Evolutionary conservation across 2,329 filamentous ascomycete species (phyloP), one percentile per base, ranked within the genome.

Genomic region (Bipolaris zeicola): DNA sequence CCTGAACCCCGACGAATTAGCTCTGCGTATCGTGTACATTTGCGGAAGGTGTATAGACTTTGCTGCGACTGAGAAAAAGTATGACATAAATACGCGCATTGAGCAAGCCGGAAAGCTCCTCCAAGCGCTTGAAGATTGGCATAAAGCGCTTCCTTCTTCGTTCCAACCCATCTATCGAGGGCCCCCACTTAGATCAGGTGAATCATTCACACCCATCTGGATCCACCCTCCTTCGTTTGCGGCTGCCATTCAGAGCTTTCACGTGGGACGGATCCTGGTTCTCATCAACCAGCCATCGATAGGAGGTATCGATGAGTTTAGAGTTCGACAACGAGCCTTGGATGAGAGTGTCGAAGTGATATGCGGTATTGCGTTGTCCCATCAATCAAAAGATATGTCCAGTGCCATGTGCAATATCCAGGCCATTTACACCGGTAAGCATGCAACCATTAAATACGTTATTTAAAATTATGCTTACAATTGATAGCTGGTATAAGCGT

Each of bases 31-130:
- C 0, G 75, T 84, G 0, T 87, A 83, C 61, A 78, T 87, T 1
- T 76, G 86, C 4, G 81, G 83, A 1, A 80, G 84, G 62, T 81
- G 81, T 2, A 80, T 87, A 3, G 85, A 86, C 59, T 87, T 84
- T 67, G 83, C 82, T 45, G 83, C 83, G 0, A 77, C 80, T n/a
- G 80, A 84, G 55, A 76, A 80, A 57, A 71, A 74, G 10, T 76
- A 78, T 28, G 77, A 81, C 45, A 64, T 76, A 33, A 75, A 75
- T 51, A 71, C 79, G 18, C 77, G 82, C 18, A 79, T 84, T 33
- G 76, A 79, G 6, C 75, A 78, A 45, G 81, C 78, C 0, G 78
- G 79, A 54, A 76, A 77, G 8, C 67, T 85, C 0, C 71, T 82
- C 8, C 77, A 78, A 31, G 79, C 81, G 64, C 67, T 85, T 4